Conservation (phyloP, 116 monocot genomes). For the Trichopus zeylanicus region DNA sequence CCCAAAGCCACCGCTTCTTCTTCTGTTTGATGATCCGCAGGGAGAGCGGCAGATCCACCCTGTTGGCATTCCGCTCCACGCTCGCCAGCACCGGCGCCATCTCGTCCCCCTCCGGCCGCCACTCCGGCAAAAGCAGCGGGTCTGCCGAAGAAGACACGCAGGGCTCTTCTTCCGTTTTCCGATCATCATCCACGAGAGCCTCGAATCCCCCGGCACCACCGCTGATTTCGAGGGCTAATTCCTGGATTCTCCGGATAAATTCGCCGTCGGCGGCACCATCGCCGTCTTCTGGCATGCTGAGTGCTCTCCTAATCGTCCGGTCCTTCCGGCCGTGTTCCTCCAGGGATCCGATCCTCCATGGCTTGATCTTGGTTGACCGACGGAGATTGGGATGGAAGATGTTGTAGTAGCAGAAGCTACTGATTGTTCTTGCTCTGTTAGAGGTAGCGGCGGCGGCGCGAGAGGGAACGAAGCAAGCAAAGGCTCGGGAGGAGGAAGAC, state of each 20-base stretch:
- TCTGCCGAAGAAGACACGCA: not conserved
- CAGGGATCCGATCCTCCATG: too few species aligned
- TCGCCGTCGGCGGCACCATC: constrained; percentile 34
- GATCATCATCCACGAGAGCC: not conserved
- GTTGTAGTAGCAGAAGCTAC: too few species aligned
- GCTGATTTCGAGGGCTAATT: constrained; percentile 9
- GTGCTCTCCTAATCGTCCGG: too few species aligned
- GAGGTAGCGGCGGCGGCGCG: too few species aligned
- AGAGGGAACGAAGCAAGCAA: too few species aligned
- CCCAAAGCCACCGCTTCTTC: constrained; percentile 26
- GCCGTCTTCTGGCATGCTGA: constrained; percentile 22
- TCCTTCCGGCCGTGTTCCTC: too few species aligned
- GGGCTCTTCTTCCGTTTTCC: not conserved
- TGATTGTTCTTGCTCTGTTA: too few species aligned
- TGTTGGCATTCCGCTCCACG: constrained; percentile 25
- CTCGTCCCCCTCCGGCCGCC: constrained; percentile 14
- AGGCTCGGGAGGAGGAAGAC: too few species aligned
- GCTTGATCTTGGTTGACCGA: too few species aligned
- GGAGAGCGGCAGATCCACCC: constrained; percentile 17
- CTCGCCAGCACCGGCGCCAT: constrained; percentile 10
- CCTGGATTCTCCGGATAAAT: constrained; percentile 28
- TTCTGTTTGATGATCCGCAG: constrained; percentile 28
- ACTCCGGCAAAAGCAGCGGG: constrained; percentile 17
- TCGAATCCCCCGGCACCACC: too few species aligned
- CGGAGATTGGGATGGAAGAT: too few species aligned